Evolutionary conservation across 2,329 filamentous ascomycete species (phyloP), one percentile per base, ranked within the genome.

Genomic region (Penicillium psychrosexuale): DNA sequence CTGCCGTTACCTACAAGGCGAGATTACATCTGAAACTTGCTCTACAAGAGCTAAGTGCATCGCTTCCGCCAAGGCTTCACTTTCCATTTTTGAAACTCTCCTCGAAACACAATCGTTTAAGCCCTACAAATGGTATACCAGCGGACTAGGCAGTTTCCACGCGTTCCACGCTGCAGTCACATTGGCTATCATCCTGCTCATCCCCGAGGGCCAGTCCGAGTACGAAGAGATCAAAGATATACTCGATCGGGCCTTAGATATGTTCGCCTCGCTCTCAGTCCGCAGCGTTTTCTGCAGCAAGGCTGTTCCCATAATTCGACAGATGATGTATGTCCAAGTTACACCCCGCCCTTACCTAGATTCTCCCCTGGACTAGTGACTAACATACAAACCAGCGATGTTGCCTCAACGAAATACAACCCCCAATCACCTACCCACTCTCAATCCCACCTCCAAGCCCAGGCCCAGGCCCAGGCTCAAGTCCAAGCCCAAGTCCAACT

Each of bases 111-210:
- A 68, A 1, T 55, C 66, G 6, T 73, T 73, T 40, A 61, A 65
- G 5, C 67, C 69, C 1, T 76, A 75, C 53, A 71, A 66, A 56
- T 76, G 74, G 74, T 76, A 74, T 51, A 72, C 68, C 27, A 68
- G 70, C 28, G 71, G 71, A 2, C 57, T 73, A 3, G 73, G 72
- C 6, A 73, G 71, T 49, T 76, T 75, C 55, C 72, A 76, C 37
- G 71, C 74, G 1, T 75, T 76, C 54, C 72, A 75, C 42, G 73
- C 71, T 1, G 72, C 72, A 6, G 66, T 74, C 0, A 67, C 71
- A 6, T 53, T 74, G 2, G 63, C 66, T 6, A 55, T 65, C 3
- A 64, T 69, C 17, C 55, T 72, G 7, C 61, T 69, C 47, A 63
- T 66, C 30, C 64, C 68, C 0, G 65, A 71, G 19, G 64, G 55